Percentiles rank a stretch among this genome's conserved stretches.
Evolutionary conservation across 352 stramenopile species (phyloP).

Genomic region (Phytopythium oedochilum): DNA sequence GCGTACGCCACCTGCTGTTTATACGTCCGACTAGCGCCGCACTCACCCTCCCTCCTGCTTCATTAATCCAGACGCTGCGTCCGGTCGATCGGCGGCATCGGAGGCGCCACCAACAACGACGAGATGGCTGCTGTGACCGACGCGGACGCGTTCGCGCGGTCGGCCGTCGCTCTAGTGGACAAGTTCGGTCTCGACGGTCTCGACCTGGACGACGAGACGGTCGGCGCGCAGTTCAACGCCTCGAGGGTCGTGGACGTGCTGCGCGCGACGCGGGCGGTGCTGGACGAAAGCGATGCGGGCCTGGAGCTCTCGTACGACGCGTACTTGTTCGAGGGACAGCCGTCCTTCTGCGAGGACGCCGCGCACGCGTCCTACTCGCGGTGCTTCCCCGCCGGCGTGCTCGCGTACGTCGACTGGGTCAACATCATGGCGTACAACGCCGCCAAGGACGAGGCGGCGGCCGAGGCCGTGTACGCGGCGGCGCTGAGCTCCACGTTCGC

Average conservation of each 20-base stretch:
- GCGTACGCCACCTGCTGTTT: slow-evolving; percentile 8
- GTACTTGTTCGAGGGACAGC: slow-evolving; percentile 60
- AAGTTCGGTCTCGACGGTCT: slow-evolving; percentile 73
- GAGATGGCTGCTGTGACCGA: slow-evolving; percentile 47
- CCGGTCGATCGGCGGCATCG: slow-evolving; percentile 49
- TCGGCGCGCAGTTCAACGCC: slow-evolving; percentile 49
- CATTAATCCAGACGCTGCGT: slow-evolving; percentile 73
- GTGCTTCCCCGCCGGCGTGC: slow-evolving; percentile 50
- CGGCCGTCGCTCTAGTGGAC: slow-evolving; percentile 33
- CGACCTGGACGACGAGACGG: slow-evolving; percentile 73
- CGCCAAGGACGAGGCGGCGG: slow-evolving; percentile 28
- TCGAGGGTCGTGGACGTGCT: slow-evolving; percentile 41
- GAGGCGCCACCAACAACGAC: slow-evolving; percentile 68
- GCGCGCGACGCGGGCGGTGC: slow-evolving; percentile 34
- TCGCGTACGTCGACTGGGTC: slow-evolving; percentile 65
- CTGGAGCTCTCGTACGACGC: slow-evolving; percentile 69
- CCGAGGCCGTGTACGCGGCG: slow-evolving; percentile 44
- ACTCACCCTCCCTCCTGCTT: neutral
- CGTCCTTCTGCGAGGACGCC: slow-evolving; percentile 45
- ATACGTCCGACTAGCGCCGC: neutral
- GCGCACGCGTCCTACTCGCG: slow-evolving; percentile 36
- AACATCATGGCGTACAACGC: slow-evolving; percentile 88
- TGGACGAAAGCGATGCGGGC: slow-evolving; percentile 22
- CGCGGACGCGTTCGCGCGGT: slow-evolving; percentile 38
- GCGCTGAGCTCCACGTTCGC: slow-evolving; percentile 53